phyloP scores from a whole-genome alignment of 345 rosid genomes.

The Syzygium aromaticum region DNA sequence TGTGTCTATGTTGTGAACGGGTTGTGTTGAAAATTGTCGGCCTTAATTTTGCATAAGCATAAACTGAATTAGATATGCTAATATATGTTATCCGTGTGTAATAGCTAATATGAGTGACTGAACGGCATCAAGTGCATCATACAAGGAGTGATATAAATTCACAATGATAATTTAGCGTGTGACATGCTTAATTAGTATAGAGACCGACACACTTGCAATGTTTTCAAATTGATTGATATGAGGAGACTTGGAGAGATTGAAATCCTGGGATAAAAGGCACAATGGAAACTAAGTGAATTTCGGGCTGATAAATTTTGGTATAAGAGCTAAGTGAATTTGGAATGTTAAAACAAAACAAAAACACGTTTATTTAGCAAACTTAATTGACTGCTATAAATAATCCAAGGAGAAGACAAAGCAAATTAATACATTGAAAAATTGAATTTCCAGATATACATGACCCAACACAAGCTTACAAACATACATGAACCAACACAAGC shows the following conservation, averaged over 20 bases:
- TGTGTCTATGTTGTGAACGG: background rate
- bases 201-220: no score
- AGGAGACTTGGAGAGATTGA: no score
- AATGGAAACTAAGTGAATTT: background rate
- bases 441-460: background rate
- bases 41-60: background rate
- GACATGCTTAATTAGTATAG: no score
- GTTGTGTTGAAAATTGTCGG: background rate
- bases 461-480: background rate
- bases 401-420: background rate
- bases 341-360: background rate
- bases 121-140: background rate
- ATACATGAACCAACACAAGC: no score
- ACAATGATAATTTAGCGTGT: no score
- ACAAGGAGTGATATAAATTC: no score
- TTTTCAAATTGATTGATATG: no score
- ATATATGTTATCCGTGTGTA: background rate
- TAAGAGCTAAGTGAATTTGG: background rate
- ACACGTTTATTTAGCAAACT: background rate
- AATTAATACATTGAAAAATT: background rate
- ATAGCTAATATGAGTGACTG: background rate
- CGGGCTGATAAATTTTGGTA: accelerated
- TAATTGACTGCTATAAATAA: background rate
- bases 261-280: no score
- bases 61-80: background rate